Evolutionary conservation across 805 yeast genomes (phyloP).

Genomic region (Debaryomyces hansenii): DNA sequence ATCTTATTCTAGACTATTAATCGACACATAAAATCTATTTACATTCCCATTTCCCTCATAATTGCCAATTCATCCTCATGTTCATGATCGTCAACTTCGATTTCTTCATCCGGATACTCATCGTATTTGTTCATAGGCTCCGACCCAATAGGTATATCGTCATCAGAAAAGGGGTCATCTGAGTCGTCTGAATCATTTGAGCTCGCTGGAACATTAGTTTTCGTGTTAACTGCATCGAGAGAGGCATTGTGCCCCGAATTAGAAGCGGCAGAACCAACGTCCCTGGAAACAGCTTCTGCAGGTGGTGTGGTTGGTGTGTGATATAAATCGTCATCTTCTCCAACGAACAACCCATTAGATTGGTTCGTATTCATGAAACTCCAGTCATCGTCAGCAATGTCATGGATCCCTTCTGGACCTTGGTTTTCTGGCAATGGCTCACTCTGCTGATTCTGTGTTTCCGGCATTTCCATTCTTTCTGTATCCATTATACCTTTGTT

Average conservation of each 20-base stretch:
- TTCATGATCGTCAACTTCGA: slow-evolving; percentile 18
- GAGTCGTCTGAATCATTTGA: slow-evolving; percentile 4
- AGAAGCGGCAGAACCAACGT: background rate
- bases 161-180: slow-evolving; percentile 26
- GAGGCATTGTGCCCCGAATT: background rate
- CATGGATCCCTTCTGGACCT: background rate
- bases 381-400: slow-evolving; percentile 28
- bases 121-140: background rate
- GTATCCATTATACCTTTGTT: slow-evolving; percentile 28
- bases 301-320: background rate
- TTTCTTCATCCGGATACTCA: background rate
- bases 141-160: slow-evolving; percentile 12
- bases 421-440: background rate
- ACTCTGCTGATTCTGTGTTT: background rate
- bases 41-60: slow-evolving; percentile 40
- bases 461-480: background rate
- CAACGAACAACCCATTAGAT: slow-evolving; percentile 28
- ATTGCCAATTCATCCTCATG: slow-evolving; percentile 27
- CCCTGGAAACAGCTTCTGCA: slow-evolving; percentile 1
- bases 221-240: background rate
- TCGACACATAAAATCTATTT: background rate
- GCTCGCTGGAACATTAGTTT: background rate
- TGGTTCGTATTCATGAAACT: slow-evolving; percentile 24
- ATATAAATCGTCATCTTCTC: slow-evolving; percentile 21
- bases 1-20: background rate